Evolutionary conservation across 768 basidiomycete genomes (phyloP), one percentile per base, ranked within the genome.

Genomic region (Leccinellum albellum): DNA sequence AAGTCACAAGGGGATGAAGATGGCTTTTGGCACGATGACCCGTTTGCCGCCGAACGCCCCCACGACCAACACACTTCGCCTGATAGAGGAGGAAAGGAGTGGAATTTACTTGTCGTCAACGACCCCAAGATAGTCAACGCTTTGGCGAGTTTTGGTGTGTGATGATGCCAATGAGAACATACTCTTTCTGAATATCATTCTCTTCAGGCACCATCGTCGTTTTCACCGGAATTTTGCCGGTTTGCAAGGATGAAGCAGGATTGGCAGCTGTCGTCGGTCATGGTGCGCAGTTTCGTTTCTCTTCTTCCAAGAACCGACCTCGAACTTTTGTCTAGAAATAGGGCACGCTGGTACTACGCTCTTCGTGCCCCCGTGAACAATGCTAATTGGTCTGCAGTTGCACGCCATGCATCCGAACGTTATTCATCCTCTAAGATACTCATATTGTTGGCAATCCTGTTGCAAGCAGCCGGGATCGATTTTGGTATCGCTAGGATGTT

Each of bases 231-330:
- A 91, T 97, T 33, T 70, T 97, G 4, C 91, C 89, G 0, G 74
- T 94, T 6, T 86, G 85, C 47, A 76, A 74, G 58, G 85, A 92
- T 59, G 91, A 94, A 62, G 81, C 88, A 64, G 92, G 91, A 0
- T 74, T 98, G 0, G 91, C 94, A 1, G 86, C 87, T 17, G 87
- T 97, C 1, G 73, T 98, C 3, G 83, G 89, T 1, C 94, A 97
- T 69, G 92, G 93, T 89, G 53, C 33, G 56, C 23, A 24, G 26
- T 47, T 10, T 8, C 13, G 37, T 50, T 44, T 49, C 20, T 53
- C 26, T 15, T 13, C 44, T 37, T 33, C 21, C 13, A 26, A 13
- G 51, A 40, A 29, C 17, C 12, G 32, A 17, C 47, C 45, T 55
- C 46, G 50, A 57, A 53, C 54, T 20, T 51, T 28, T 31, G 4